Conservation (phyloP, 768 basidiomycete species). For the Phylloporus sp. region DNA sequence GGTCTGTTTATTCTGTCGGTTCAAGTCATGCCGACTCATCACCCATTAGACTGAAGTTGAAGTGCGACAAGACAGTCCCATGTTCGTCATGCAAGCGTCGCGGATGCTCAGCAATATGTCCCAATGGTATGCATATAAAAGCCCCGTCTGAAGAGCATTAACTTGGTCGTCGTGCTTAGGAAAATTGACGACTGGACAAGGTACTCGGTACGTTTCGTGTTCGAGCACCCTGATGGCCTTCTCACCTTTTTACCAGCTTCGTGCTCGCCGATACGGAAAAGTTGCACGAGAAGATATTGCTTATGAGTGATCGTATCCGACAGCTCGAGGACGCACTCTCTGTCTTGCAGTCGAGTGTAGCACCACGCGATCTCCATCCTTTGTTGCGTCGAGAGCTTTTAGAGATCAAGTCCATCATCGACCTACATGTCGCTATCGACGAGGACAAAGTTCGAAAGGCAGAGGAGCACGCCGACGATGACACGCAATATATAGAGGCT, state of each 20-base stretch:
- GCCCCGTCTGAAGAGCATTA: not conserved
- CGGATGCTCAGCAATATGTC: constrained; percentile 74
- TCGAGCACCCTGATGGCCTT: not conserved
- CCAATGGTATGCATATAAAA: constrained; percentile 42
- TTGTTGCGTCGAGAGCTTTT: constrained; percentile 56
- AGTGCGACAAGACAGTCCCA: constrained; percentile 67
- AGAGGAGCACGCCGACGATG: constrained; percentile 31
- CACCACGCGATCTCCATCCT: constrained; percentile 51
- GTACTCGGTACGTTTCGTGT: constrained; percentile 51
- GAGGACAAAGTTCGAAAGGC: constrained; percentile 29
- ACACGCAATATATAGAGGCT: constrained; percentile 55
- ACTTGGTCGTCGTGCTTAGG: constrained; percentile 25
- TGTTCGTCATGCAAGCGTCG: constrained; percentile 60
- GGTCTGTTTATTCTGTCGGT: constrained; percentile 33
- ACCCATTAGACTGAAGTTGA: constrained; percentile 51
- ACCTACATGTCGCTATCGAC: constrained; percentile 55
- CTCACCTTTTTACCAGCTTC: constrained; percentile 38
- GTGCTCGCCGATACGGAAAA: constrained; percentile 70
- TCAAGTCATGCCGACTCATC: not conserved
- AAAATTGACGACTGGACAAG: constrained; percentile 71
- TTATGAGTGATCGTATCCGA: constrained; percentile 67
- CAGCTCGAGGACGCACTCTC: constrained; percentile 65
- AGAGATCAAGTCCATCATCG: constrained; percentile 64
- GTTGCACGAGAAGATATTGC: constrained; percentile 60
- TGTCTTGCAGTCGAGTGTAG: constrained; percentile 43